These are phyloP conservation scores for Solanum lignicaule DNA, from an alignment of 257 asterid genomes.

Conservation along the genomic window DNA sequence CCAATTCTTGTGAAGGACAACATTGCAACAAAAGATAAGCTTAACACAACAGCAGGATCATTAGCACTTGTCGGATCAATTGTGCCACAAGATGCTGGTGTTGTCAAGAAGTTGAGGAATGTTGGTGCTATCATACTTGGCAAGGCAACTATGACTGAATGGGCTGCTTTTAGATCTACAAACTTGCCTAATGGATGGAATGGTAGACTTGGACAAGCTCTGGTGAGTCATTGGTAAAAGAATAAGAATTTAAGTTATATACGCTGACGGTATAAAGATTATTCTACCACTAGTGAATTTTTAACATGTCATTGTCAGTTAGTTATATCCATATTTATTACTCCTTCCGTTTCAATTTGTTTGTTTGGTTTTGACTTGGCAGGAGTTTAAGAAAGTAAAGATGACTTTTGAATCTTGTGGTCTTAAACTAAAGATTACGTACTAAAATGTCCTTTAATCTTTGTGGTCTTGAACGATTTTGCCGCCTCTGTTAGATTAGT, in stretches of 20 bases:
- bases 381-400: no score
- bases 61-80: slow-evolving; percentile 27
- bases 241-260: background rate
- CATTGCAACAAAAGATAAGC: slow-evolving; percentile 39
- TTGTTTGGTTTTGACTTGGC: no score
- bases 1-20: slow-evolving; percentile 39
- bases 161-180: slow-evolving; percentile 26
- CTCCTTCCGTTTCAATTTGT: no score
- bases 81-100: slow-evolving; percentile 39
- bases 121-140: slow-evolving; percentile 41
- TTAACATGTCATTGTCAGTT: background rate
- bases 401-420: no score
- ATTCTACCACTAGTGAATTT: background rate
- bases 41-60: slow-evolving; percentile 46
- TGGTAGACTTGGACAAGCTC: slow-evolving; percentile 46
- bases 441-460: no score
- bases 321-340: background rate
- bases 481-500: background rate
- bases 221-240: slow-evolving; percentile 18
- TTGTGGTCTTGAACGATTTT: background rate
- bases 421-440: no score
- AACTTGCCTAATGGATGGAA: slow-evolving; percentile 29
- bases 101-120: slow-evolving; percentile 30
- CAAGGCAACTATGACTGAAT: slow-evolving; percentile 42
- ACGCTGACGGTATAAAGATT: background rate